Conservation (phyloP, 371 early-diverging fungal genomes). For the Batrachochytrium dendrobatidis region DNA sequence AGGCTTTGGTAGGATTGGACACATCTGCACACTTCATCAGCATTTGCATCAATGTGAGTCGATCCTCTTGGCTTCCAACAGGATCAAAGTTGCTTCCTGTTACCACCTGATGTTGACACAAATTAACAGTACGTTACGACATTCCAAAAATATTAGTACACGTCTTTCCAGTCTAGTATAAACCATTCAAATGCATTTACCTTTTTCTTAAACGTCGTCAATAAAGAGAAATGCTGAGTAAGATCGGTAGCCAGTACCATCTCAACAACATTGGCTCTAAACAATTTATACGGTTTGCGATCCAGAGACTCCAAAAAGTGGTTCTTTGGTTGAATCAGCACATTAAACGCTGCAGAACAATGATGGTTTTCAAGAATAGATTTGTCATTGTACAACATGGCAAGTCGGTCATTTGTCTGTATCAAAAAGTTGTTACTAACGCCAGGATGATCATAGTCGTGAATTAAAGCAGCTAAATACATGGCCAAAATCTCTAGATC, state of each 20-base stretch:
- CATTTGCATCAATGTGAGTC: constrained; percentile 39
- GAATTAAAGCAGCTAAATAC: constrained; percentile 45
- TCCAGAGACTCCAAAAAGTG: constrained; percentile 28
- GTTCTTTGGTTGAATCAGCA: constrained; percentile 45
- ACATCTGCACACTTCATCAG: constrained; percentile 48
- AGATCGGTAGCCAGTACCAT: constrained; percentile 50
- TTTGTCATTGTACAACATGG: constrained; percentile 86
- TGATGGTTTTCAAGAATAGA: constrained; percentile 93
- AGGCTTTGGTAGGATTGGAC: constrained; percentile 46
- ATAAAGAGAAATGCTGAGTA: constrained; percentile 36
- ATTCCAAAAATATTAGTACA: neutral
- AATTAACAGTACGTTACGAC: too few relatives aligned
- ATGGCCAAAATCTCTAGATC: constrained; percentile 38
- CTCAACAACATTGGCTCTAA: constrained; percentile 36
- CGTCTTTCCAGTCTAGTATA: neutral
- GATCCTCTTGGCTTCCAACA: constrained; percentile 33
- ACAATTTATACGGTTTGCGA: constrained; percentile 17
- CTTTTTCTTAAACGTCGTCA: constrained; percentile 44
- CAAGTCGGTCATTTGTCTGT: constrained; percentile 68
- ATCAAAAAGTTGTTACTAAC: constrained; percentile 46
- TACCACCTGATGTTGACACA: constrained; percentile 6
- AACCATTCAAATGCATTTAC: constrained; percentile 11
- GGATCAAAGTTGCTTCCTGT: constrained; percentile 33
- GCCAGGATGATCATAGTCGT: constrained; percentile 49
- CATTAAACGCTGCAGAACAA: constrained; percentile 72